Evolutionary conservation across 305 asterid species (phyloP).

Genomic region (Nicotiana rustica): DNA sequence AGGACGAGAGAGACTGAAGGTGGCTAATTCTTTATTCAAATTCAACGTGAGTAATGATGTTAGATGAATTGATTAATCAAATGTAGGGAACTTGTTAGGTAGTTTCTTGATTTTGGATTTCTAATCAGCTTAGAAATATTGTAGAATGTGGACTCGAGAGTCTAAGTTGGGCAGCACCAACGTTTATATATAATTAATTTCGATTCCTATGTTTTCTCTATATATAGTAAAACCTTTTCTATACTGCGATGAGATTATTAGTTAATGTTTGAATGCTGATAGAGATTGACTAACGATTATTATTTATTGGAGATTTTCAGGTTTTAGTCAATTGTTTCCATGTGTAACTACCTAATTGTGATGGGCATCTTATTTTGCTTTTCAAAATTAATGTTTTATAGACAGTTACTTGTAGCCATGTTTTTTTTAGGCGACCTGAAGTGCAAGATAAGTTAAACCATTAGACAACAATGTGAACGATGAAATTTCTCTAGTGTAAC

Average conservation of each 20-base stretch:
- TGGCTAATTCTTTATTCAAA: conserved; percentile 25
- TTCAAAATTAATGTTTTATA: too few species aligned
- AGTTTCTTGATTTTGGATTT: not conserved
- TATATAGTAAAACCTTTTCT: not conserved
- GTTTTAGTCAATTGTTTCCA: not conserved
- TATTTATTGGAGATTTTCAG: not conserved
- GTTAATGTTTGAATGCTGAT: not conserved
- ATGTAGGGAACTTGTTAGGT: not conserved
- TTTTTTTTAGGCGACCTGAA: too few species aligned
- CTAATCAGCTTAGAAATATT: not conserved
- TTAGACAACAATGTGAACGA: too few species aligned
- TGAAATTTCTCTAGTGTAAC: too few species aligned
- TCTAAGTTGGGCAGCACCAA: conserved; percentile 23
- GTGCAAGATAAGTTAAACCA: too few species aligned
- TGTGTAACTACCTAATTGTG: not conserved
- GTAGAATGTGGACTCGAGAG: conserved; percentile 8
- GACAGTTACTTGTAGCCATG: too few species aligned
- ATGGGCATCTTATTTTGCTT: too few species aligned
- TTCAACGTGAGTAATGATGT: not conserved
- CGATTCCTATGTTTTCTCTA: not conserved
- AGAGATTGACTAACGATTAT: not conserved
- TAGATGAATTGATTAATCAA: not conserved
- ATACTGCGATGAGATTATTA: not conserved
- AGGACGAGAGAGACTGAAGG: not conserved
- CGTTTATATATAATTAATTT: not conserved